Base-by-base conservation (phyloP, 1,284 basidiomycete genomes). In the Austroboletus novae-zelandiae region DNA sequence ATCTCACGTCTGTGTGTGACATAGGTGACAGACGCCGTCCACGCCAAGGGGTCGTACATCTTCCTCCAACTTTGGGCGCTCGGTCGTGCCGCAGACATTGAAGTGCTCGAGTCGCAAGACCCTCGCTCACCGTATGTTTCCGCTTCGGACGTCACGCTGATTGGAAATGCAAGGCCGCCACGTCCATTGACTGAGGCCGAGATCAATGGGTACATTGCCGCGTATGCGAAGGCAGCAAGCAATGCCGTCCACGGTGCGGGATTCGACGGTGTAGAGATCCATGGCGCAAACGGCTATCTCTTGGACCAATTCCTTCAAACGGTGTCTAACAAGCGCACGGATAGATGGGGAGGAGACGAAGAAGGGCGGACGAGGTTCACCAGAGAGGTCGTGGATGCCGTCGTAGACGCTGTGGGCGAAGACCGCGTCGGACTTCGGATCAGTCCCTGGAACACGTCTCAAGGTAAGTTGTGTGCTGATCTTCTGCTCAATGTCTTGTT, bases 341-440 rank as follows among this genome's bases (percentile, higher is more conserved):
- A 84, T 60, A 63, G 71, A 29, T 85, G 80, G 61, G 81, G 82
- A 1, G 81, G 81, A 7, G 74, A 72, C 10, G 57, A 80, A 42
- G 74, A 78, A 64, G 78, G 77, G 51, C 70, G 81, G 17, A 62
- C 71, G 3, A 69, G 73, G 35, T 81, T 83, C 25, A 45, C 71
- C 56, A 36, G 80, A 51, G 69, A 72, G 57, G 69, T 82, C 14
- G 65, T 81, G 4, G 73, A 78, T 17, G 74, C 77, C 1, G 58
- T 78, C 0, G 65, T 61, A 7, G 60, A 70, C 4, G 69, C 68
- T 0, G 57, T 79, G 15, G 78, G 77, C 0, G 57, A 64, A 18
- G 60, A 69, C 18, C 70, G 69, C 27, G 71, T 74, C 5, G 81
- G 70, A 0, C 66, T 87, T 45, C 73, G 83, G 9, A 53, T 85